phyloP scores from a whole-genome alignment of 148 eudicot genomes.

The Rhododendron ferrugineum region DNA sequence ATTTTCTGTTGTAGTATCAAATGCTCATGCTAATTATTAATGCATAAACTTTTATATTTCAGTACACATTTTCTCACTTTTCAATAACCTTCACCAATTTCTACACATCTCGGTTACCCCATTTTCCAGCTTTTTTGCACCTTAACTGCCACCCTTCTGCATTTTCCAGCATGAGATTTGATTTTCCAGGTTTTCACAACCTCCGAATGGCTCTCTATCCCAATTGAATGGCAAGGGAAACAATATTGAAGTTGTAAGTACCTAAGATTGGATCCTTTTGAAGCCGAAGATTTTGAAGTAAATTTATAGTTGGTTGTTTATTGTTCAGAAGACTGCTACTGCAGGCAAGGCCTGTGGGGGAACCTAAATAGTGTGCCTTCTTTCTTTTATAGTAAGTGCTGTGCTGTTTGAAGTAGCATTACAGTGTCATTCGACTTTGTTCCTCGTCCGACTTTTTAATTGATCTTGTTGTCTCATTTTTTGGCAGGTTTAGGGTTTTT shows the following conservation, averaged over 20 bases:
- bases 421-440: not conserved
- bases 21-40: not conserved
- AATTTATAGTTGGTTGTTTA: not conserved
- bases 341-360: slow-evolving; percentile 39
- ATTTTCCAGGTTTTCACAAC: slow-evolving; percentile 54
- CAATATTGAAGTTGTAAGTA: slow-evolving; percentile 38
- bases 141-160: not conserved
- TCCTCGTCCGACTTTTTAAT: not conserved
- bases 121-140: not conserved
- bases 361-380: slow-evolving; percentile 24
- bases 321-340: slow-evolving; percentile 35
- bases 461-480: not conserved
- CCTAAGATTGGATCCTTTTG: not conserved
- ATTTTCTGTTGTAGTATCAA: not conserved
- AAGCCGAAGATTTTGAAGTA: not conserved
- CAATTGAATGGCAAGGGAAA: slow-evolving; percentile 38
- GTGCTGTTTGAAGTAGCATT: slow-evolving; percentile 2
- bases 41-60: not conserved
- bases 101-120: not conserved
- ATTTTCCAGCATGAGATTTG: not conserved
- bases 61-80: not conserved
- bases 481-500: slow-evolving; percentile 21
- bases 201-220: slow-evolving; percentile 25
- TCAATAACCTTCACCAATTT: not conserved
- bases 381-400: slow-evolving; percentile 16